Percentiles rank a stretch among this genome's conserved stretches.
These are phyloP conservation scores for Candida golubevii DNA, from an alignment of 805 yeast species.

Conservation along the genomic window DNA sequence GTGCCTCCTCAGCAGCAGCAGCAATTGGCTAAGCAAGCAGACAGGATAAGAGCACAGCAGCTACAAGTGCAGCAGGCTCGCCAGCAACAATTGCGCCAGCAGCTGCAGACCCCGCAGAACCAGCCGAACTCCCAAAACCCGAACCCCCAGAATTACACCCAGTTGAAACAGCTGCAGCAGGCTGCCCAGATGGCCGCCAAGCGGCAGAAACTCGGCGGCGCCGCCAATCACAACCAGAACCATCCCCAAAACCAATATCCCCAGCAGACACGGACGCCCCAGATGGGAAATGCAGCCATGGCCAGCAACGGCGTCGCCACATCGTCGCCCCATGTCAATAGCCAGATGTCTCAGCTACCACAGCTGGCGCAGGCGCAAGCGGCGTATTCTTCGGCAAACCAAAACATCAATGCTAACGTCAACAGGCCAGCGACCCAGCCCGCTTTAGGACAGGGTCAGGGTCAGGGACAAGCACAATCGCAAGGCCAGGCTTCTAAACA, in stretches of 20 bases:
- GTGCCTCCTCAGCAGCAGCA: constrained; percentile 10
- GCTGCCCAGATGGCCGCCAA: constrained; percentile 12
- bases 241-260: constrained; percentile 10
- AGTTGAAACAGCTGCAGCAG: constrained; percentile 13
- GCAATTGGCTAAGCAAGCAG: constrained; percentile 14
- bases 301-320: constrained; percentile 6
- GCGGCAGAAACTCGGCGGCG: constrained; percentile 12
- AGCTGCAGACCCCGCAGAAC: constrained; percentile 6
- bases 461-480: constrained; percentile 2
- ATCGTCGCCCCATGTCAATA: constrained; percentile 8
- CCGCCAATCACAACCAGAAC: constrained; percentile 2
- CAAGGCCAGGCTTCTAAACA: constrained; percentile 21
- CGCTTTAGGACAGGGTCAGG: constrained; percentile 4
- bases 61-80: constrained; percentile 15
- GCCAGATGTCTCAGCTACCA: constrained; percentile 8
- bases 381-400: constrained; percentile 4
- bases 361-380: constrained; percentile 11
- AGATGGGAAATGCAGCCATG: constrained; percentile 12
- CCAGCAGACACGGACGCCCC: constrained; percentile 11
- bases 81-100: constrained; percentile 14
- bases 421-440: constrained; percentile 15
- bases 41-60: constrained; percentile 15
- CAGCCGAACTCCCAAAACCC: neutral
- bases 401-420: constrained; percentile 2
- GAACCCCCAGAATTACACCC: constrained; percentile 3